Evolutionary conservation across 225 moss, liverwort and hornwort genomes (phyloP).

Genomic region (Antitrichia curtipendula): DNA sequence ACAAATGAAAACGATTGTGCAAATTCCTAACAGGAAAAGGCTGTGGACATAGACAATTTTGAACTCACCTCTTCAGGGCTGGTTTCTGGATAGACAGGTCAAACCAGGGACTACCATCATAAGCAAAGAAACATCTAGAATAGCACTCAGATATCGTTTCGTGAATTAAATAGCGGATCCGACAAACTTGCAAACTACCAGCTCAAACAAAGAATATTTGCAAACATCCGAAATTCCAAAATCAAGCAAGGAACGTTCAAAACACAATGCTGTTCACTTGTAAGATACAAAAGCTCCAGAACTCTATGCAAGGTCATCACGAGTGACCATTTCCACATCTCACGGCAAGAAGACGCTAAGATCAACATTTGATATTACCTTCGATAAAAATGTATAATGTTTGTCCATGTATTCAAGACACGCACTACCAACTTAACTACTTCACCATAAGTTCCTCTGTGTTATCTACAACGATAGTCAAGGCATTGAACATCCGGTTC

Average conservation of each 20-base stretch:
- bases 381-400: not conserved
- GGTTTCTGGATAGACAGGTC: not conserved
- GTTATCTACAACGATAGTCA: conserved; percentile 10
- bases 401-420: not conserved
- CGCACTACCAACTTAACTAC: not conserved
- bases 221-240: not conserved
- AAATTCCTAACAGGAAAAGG: not conserved
- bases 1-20: not conserved
- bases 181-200: not conserved
- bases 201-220: not conserved
- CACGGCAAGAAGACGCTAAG: not conserved
- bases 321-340: conserved; percentile 2
- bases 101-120: not conserved
- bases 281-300: not conserved
- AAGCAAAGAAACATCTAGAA: not conserved
- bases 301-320: not conserved
- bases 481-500: conserved; percentile 17
- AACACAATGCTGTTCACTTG: not conserved
- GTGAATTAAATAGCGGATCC: not conserved
- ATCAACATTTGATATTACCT: not conserved
- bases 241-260: not conserved
- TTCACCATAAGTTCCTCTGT: not conserved
- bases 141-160: not conserved
- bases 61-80: conserved; percentile 9
- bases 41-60: not conserved